Evolutionary conservation across 495 filamentous ascomycete species (phyloP).

Genomic region (Xeromyces bisporus): DNA sequence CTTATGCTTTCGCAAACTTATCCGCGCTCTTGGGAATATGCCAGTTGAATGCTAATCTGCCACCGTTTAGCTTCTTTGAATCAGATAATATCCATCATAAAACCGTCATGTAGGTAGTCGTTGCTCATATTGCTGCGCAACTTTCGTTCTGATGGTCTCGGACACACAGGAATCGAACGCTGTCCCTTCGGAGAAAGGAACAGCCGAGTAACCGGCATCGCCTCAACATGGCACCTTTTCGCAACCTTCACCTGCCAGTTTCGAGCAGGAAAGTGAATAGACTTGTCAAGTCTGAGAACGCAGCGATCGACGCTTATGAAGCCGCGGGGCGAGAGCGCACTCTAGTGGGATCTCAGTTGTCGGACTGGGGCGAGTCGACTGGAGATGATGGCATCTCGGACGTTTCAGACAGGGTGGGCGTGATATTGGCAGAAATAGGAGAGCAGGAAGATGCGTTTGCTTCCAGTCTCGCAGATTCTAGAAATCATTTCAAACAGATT

Average conservation of each 20-base stretch:
- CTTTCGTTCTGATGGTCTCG: no score
- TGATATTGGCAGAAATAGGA: constrained; percentile 76
- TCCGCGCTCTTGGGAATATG: no score
- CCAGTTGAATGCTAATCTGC: no score
- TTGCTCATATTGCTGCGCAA: no score
- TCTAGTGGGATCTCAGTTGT: constrained; percentile 75
- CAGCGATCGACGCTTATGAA: constrained; percentile 68
- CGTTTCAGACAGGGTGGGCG: constrained; percentile 84
- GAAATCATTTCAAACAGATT: constrained; percentile 69
- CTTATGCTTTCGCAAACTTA: no score
- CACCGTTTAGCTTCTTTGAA: no score
- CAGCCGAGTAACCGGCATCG: constrained; percentile 30
- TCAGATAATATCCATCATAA: no score
- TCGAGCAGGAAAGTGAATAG: constrained; percentile 70
- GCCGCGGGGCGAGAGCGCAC: constrained; percentile 63
- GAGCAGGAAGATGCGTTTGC: constrained; percentile 84
- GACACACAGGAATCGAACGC: constrained; percentile 38
- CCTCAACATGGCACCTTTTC: constrained; percentile 70
- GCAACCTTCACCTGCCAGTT: constrained; percentile 66
- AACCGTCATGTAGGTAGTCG: no score
- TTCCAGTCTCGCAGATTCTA: constrained; percentile 67
- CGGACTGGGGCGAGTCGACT: constrained; percentile 88
- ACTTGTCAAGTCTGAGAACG: constrained; percentile 83
- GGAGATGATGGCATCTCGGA: constrained; percentile 73
- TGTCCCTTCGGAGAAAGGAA: constrained; percentile 39